A percentile compares a stretch with the other conserved stretches of the same genome.
Evolutionary conservation across 225 moss, liverwort and hornwort genomes (phyloP).

Genomic region (Physcomitrium patens): DNA sequence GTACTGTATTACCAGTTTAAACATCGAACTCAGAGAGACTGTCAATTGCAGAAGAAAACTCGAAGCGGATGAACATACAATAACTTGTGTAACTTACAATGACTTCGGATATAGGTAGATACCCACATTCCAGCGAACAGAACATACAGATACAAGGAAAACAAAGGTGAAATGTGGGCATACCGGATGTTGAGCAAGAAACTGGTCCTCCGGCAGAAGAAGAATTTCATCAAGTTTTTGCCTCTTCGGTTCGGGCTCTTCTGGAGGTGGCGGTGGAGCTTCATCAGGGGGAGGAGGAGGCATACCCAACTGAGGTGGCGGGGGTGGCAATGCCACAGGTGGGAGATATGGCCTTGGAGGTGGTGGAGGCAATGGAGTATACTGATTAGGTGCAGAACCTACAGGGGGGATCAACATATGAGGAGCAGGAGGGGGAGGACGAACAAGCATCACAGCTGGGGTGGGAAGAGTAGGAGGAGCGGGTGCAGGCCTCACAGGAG

Average conservation of each 20-base stretch:
- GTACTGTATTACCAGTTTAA: neutral
- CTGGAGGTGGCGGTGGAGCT: constrained; percentile 94
- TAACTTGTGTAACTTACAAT: no score
- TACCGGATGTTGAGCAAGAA: constrained; percentile 99
- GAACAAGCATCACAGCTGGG: constrained; percentile 68
- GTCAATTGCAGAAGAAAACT: neutral
- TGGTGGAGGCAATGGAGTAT: constrained; percentile 67
- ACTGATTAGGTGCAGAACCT: constrained; percentile 57
- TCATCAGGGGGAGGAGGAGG: constrained; percentile 97
- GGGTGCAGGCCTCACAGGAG: constrained; percentile 64
- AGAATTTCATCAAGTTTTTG: constrained; percentile 86
- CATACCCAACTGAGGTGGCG: constrained; percentile 85
- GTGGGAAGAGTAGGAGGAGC: constrained; percentile 62
- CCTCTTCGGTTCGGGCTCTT: constrained; percentile 98
- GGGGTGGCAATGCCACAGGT: constrained; percentile 69
- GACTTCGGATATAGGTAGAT: no score
- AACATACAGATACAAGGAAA: neutral
- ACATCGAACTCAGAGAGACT: constrained; percentile 9
- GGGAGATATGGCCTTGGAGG: constrained; percentile 76
- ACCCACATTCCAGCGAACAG: no score
- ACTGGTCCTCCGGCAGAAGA: constrained; percentile 93
- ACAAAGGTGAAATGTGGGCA: constrained; percentile 20
- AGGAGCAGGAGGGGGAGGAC: constrained; percentile 76
- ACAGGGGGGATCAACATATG: constrained; percentile 57
- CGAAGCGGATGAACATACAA: constrained; percentile 1